A percentile compares a stretch with the other conserved stretches of the same genome.
These are phyloP conservation scores for Bromus sterilis DNA, from an alignment of 176 grass and related monocot genomes.

Conservation along the genomic window DNA sequence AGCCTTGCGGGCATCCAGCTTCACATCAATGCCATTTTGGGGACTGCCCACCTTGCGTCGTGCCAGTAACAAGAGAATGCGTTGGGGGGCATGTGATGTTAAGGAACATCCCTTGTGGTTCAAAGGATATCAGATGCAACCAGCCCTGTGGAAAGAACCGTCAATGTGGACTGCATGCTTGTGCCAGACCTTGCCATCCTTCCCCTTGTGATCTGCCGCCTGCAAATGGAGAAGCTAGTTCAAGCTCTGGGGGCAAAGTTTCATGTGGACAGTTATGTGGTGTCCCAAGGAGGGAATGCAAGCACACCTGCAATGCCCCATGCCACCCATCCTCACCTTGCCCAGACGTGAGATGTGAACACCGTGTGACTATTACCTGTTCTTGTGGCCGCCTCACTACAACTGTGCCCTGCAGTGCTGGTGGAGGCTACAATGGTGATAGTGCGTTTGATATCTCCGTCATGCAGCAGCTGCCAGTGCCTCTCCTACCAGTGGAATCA, in stretches of 20 bases:
- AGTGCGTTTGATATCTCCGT: slow-evolving; percentile 58
- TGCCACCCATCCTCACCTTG: slow-evolving; percentile 75
- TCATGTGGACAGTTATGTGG: slow-evolving; percentile 91
- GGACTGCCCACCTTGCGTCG: slow-evolving; percentile 69
- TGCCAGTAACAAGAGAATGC: slow-evolving; percentile 71
- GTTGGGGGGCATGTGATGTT: slow-evolving; percentile 81
- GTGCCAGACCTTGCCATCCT: slow-evolving; percentile 62
- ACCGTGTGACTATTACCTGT: slow-evolving; percentile 56
- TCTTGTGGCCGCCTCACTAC: slow-evolving; percentile 65
- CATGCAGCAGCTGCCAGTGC: slow-evolving; percentile 81
- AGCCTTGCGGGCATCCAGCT: slow-evolving; percentile 65
- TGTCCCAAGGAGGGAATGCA: slow-evolving; percentile 76
- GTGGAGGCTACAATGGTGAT: slow-evolving; percentile 45
- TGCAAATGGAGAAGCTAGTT: slow-evolving; percentile 44
- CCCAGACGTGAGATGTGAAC: slow-evolving; percentile 76
- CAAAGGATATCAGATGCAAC: slow-evolving; percentile 91
- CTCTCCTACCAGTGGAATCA: slow-evolving; percentile 63
- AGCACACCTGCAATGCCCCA: slow-evolving; percentile 70
- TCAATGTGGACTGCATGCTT: slow-evolving; percentile 88
- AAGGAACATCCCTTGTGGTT: slow-evolving; percentile 95
- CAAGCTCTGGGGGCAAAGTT: slow-evolving; percentile 46
- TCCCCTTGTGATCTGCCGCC: slow-evolving; percentile 52
- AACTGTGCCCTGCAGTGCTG: slow-evolving; percentile 64
- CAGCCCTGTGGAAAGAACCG: slow-evolving; percentile 89
- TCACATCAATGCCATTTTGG: slow-evolving; percentile 90